These are phyloP conservation scores for Panicum hallii DNA, from an alignment of 202 grass and related monocot species.

Conservation along the genomic window DNA sequence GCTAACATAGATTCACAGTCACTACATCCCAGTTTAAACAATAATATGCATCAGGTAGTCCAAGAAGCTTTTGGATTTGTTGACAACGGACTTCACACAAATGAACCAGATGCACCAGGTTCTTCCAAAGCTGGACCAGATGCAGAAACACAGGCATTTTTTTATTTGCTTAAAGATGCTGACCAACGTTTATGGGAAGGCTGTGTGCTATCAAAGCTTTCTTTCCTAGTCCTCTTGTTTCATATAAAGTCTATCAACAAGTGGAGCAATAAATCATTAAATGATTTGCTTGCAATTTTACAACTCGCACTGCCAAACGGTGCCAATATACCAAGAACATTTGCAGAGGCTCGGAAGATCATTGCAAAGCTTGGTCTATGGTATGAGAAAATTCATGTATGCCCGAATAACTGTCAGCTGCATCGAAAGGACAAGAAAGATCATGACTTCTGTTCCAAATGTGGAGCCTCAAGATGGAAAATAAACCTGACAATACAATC, in stretches of 20 bases:
- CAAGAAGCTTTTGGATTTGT: not conserved
- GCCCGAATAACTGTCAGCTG: conserved; percentile 33
- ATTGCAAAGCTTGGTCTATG: conserved; percentile 40
- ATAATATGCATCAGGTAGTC: not conserved
- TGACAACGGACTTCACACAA: not conserved
- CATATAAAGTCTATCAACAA: conserved; percentile 43
- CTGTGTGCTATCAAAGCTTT: conserved; percentile 32
- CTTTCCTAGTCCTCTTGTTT: conserved; percentile 41
- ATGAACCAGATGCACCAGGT: not conserved
- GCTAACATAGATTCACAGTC: not conserved
- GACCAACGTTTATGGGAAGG: conserved; percentile 24
- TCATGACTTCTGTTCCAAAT: conserved; percentile 33
- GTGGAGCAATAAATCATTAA: conserved; percentile 48
- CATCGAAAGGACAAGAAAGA: conserved; percentile 13
- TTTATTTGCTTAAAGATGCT: conserved; percentile 32
- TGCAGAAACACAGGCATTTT: conserved; percentile 11
- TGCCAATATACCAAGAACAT: conserved; percentile 40
- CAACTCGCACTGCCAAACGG: conserved; percentile 26
- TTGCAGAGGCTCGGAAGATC: conserved; percentile 20
- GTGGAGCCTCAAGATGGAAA: conserved; percentile 35
- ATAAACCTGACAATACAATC: not conserved
- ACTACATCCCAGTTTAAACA: not conserved
- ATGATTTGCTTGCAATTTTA: conserved; percentile 40
- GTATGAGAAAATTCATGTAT: conserved; percentile 47
- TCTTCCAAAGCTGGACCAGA: not conserved